Evolutionary conservation across 2,329 filamentous ascomycete species (phyloP).

Genomic region (Talaromyces sp.): DNA sequence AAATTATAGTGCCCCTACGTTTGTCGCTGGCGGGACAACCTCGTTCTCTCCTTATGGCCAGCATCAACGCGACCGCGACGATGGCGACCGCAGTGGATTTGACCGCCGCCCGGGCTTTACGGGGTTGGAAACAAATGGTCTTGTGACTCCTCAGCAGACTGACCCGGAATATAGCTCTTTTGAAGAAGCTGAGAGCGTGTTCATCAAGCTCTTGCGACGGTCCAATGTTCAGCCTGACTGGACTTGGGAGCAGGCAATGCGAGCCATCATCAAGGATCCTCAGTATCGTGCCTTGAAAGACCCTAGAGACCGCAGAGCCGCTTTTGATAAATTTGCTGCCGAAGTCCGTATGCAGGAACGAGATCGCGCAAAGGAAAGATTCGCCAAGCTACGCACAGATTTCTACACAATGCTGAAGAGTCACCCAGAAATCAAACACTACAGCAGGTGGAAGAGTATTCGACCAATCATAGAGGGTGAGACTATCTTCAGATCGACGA

Average conservation of each 20-base stretch:
- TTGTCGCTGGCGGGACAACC: constrained; percentile 55
- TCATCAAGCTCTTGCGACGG: constrained; percentile 81
- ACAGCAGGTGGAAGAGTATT: constrained; percentile 94
- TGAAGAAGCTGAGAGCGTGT: constrained; percentile 89
- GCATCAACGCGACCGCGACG: constrained; percentile 45
- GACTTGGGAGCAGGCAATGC: constrained; percentile 86
- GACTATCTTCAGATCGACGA: constrained; percentile 88
- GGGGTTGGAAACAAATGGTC: constrained; percentile 37
- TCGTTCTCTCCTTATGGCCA: constrained; percentile 38
- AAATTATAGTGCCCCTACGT: constrained; percentile 37
- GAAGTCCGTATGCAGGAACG: constrained; percentile 90
- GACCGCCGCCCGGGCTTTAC: constrained; percentile 46
- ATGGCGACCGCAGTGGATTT: constrained; percentile 42
- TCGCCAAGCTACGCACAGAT: constrained; percentile 85
- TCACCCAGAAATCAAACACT: constrained; percentile 94
- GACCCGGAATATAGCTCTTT: constrained; percentile 73
- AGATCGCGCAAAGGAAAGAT: constrained; percentile 85
- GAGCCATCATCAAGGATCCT: constrained; percentile 78
- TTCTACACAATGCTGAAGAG: constrained; percentile 95
- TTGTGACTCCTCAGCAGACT: constrained; percentile 38
- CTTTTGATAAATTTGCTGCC: constrained; percentile 91
- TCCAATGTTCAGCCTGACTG: constrained; percentile 85
- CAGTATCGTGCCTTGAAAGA: constrained; percentile 92
- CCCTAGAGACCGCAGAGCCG: constrained; percentile 79
- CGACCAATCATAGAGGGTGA: constrained; percentile 91